These are phyloP conservation scores for Carex sylvatica DNA, from an alignment of 202 grass and related monocot species.

Conservation along the genomic window DNA sequence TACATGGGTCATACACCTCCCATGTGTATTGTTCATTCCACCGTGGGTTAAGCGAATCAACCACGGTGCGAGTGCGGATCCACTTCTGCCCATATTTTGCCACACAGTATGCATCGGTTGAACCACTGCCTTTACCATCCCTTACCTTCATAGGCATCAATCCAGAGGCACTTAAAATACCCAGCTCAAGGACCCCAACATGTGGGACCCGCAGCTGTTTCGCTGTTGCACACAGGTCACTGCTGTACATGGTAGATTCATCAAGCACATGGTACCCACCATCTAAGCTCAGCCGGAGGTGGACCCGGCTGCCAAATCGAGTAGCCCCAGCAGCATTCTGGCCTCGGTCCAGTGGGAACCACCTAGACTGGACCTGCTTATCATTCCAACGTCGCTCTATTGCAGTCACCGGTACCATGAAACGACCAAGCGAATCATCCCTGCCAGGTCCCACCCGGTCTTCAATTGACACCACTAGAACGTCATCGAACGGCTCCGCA, in stretches of 20 bases:
- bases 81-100: constrained; percentile 93
- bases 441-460: constrained; percentile 50
- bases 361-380: constrained; percentile 67
- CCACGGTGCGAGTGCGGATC: constrained; percentile 73
- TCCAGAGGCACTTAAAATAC: constrained; percentile 66
- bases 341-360: constrained; percentile 54
- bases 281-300: constrained; percentile 71
- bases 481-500: constrained; percentile 81
- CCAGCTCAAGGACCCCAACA: constrained; percentile 75
- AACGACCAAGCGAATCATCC: constrained; percentile 68
- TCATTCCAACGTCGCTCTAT: constrained; percentile 73
- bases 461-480: constrained; percentile 58
- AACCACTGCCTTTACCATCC: constrained; percentile 44
- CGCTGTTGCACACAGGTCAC: constrained; percentile 61
- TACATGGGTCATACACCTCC: constrained; percentile 92
- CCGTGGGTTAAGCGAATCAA: constrained; percentile 52
- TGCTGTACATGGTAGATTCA: constrained; percentile 71
- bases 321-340: constrained; percentile 18
- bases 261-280: constrained; percentile 90
- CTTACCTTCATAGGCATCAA: constrained; percentile 62
- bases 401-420: constrained; percentile 51
- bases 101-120: constrained; percentile 59
- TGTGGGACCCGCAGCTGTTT: constrained; percentile 72
- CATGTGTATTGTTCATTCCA: constrained; percentile 98
- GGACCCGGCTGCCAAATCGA: constrained; percentile 69